These are phyloP conservation scores for Aspergillus pseudoviridinutans DNA, from an alignment of 2,329 filamentous ascomycete genomes.

Conservation along the genomic window DNA sequence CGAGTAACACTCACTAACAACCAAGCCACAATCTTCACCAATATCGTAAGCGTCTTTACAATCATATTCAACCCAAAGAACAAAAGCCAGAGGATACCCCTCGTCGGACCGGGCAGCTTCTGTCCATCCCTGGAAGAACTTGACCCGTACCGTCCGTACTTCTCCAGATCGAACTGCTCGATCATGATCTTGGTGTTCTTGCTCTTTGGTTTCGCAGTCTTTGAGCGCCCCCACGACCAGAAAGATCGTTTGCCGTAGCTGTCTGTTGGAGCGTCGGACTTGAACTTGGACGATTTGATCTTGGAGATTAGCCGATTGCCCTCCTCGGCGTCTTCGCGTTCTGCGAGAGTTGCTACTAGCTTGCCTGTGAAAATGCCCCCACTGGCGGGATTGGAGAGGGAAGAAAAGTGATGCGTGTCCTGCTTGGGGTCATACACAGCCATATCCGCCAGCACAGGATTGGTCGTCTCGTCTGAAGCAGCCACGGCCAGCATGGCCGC, in stretches of 20 bases:
- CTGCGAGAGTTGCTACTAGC: slow-evolving; percentile 37
- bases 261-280: slow-evolving; percentile 12
- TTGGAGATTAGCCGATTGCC: slow-evolving; percentile 35
- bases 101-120: slow-evolving; percentile 36
- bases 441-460: slow-evolving; percentile 37
- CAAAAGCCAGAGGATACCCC: slow-evolving; percentile 33
- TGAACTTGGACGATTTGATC: slow-evolving; percentile 23
- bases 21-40: slow-evolving; percentile 41
- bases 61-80: slow-evolving; percentile 37
- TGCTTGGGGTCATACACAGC: slow-evolving; percentile 21
- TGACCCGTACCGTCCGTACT: slow-evolving; percentile 39
- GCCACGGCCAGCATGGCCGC: slow-evolving; percentile 44
- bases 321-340: slow-evolving; percentile 40
- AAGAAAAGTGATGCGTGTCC: slow-evolving; percentile 6
- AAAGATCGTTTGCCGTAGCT: slow-evolving; percentile 11
- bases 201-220: slow-evolving; percentile 13
- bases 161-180: slow-evolving; percentile 45
- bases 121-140: slow-evolving; percentile 35
- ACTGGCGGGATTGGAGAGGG: slow-evolving; percentile 5
- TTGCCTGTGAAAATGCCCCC: slow-evolving; percentile 21
- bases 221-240: slow-evolving; percentile 14
- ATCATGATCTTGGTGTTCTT: slow-evolving; percentile 34
- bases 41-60: slow-evolving; percentile 33
- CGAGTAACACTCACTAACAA: slow-evolving; percentile 36
- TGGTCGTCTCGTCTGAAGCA: slow-evolving; percentile 40